Evolutionary conservation across 192 early-diverging fungal species (phyloP).

Genomic region (Phlyctochytrium bullatum): DNA sequence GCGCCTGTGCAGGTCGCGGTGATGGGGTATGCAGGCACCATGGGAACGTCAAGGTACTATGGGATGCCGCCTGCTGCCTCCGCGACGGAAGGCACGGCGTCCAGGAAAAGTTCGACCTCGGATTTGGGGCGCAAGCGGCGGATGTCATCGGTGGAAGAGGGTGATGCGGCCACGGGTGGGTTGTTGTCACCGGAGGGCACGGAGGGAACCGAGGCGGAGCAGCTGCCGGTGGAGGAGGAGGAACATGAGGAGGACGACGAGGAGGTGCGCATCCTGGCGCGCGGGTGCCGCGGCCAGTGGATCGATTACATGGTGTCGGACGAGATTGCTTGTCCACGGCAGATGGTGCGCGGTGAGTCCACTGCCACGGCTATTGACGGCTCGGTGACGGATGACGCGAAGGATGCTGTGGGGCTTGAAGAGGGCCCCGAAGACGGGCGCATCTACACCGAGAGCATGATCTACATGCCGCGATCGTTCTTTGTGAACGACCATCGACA

Average conservation of each 20-base stretch:
- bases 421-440: conserved; percentile 48
- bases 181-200: neutral
- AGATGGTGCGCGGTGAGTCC: conserved; percentile 38
- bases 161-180: neutral
- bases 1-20: conserved; percentile 85
- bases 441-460: conserved; percentile 82
- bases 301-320: conserved; percentile 50
- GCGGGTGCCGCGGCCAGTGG: conserved; percentile 20
- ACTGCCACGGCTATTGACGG: too few species aligned
- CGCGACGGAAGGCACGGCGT: neutral
- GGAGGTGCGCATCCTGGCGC: neutral
- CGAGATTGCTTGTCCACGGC: conserved; percentile 41
- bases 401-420: conserved; percentile 38
- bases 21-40: conserved; percentile 93
- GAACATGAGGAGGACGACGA: conserved; percentile 8
- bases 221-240: conserved; percentile 2
- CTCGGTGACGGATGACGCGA: conserved; percentile 16
- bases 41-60: conserved; percentile 61
- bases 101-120: too few species aligned
- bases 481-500: conserved; percentile 94
- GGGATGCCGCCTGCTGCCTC: conserved; percentile 8
- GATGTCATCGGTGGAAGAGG: too few species aligned
- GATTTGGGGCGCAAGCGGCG: too few species aligned
- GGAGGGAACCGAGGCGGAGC: neutral
- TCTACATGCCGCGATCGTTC: conserved; percentile 90